Evolutionary conservation across 75 land plant genomes (phyloP), one percentile per base, ranked within the genome.

Genomic region (Sequoia sempervirens): DNA sequence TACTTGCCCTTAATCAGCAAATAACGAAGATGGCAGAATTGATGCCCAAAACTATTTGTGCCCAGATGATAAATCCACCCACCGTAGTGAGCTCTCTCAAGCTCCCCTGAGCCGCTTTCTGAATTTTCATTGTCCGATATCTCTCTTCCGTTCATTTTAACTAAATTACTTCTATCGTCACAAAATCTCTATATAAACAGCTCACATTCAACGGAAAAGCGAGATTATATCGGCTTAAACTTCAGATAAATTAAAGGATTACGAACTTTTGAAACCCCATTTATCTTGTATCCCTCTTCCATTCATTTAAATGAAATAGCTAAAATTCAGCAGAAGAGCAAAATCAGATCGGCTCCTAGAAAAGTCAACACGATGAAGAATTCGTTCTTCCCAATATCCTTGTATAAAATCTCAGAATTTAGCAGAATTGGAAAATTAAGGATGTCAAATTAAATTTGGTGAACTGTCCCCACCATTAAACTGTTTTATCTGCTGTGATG

Each of bases 1-100:
- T 90, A 89, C 54, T 88, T 94, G 47, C 99, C 95, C 68, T 90
- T 87, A 79, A 97, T 88, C 73, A 84, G 83, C 52, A 97, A 88
- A 64, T 86, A 97, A 5, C 99, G 88, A 10, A 95, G 93, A 56
- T 89, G 96, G 85, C 98, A 97, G 82, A 88, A 97, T 82, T 92
- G 93, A 80, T 88, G 95, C 8, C 99, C 98, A 80, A 97, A 79
- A 3, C 92, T 87, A 83, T 92, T 93, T 28, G 83, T 86, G 0
- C 99, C 99, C 20, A 97, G 58, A 87, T 97, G 99, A 84, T 95
- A 97, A 38, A 97, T 93, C 98, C 99, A 97, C 1, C 98, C 99
- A 46, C 86, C 92, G 72, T 91, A 93, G 83, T 88, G 90, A 11
- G 86, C 64, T 50, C 28, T 84, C 54, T 32, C 34, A 69, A 58